Base-by-base conservation (phyloP, 805 yeast genomes). In the Wickerhamomyces bisporus region DNA sequence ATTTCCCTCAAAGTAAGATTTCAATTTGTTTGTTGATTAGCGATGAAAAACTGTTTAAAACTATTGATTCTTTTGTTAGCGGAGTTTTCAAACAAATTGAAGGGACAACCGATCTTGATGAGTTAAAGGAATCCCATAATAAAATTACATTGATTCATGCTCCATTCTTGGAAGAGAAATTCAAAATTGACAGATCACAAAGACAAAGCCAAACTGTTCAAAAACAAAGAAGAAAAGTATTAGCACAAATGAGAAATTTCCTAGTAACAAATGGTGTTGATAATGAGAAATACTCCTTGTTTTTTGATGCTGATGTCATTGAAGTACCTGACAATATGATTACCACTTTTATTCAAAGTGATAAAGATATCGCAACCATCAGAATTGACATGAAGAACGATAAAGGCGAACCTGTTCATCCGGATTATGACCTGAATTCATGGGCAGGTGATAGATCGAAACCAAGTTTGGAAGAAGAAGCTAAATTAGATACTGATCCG, bases 381-480 rank as follows among this genome's bases (percentile, higher is more conserved):
- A 39, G 62, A 32, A 39, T 63, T 14, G 50, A 48, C 16, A 48
- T 48, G 36, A 53, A 51, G 26, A 47, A 43, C 12, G 32, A 36
- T 8, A 33, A 41, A 2, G 57, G 52, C 5, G 14, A 14, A 17
- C 26, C 36, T 3, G 32, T 31, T 5, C 38, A 41, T 26, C 34
- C 30, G 10, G 66, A 62, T 35, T 62, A 62, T 43, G 67, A 62
- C 44, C 44, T 44, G 31, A 61, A 62, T 42, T 44, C 65, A 3
- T 61, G 67, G 67, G 50, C 53, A 2, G 65, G 67, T 4, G 41
- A 41, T 8, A 48, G 66, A 28, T 21, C 17, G 7, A 42, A 31
- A 23, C 65, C 67, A 13, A 18, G 45, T 2, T 31, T 32, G 1
- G 52, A 45, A 27, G 48, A 57, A 32, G 48, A 45, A 32, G 30